Conservation (phyloP, 306 rosid genomes). For the Cucurbita argyrosperma region DNA sequence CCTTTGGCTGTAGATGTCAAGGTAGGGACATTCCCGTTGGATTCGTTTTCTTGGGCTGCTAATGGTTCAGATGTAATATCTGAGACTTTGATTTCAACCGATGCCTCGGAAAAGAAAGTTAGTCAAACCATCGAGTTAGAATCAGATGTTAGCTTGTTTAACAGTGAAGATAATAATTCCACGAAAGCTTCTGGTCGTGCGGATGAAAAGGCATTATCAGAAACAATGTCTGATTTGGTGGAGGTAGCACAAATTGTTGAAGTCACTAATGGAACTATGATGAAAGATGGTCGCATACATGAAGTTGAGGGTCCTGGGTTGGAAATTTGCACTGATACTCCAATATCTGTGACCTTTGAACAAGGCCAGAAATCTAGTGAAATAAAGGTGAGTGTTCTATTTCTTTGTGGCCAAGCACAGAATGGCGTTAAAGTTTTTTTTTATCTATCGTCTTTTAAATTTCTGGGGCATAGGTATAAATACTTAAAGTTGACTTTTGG, state of each 20-base stretch:
- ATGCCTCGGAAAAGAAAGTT: slow-evolving; percentile 18
- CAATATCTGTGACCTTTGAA: slow-evolving; percentile 18
- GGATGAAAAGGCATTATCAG: slow-evolving; percentile 17
- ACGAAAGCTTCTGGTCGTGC: slow-evolving; percentile 3
- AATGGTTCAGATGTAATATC: slow-evolving; percentile 18
- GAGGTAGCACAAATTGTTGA: slow-evolving; percentile 23
- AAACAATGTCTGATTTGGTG: slow-evolving; percentile 10
- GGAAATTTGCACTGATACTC: slow-evolving; percentile 18
- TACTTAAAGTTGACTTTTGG: neutral
- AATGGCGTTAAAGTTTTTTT: neutral
- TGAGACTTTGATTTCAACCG: slow-evolving; percentile 16
- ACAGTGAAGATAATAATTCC: slow-evolving; percentile 12
- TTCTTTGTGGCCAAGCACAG: neutral
- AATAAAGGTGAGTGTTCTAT: slow-evolving; percentile 26
- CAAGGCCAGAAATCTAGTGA: slow-evolving; percentile 22
- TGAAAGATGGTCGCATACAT: slow-evolving; percentile 3
- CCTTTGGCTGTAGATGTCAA: slow-evolving; percentile 4
- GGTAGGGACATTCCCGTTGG: slow-evolving; percentile 74
- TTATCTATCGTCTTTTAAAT: neutral
- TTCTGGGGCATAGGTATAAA: neutral
- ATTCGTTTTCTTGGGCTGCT: slow-evolving; percentile 14
- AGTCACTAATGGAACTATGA: slow-evolving; percentile 18
- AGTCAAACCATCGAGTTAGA: slow-evolving; percentile 9
- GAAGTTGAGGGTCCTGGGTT: slow-evolving; percentile 17
- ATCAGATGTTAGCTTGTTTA: slow-evolving; percentile 12